These are phyloP conservation scores for Harringtonia aguacate DNA, from an alignment of 2,329 filamentous ascomycete species.

Conservation along the genomic window DNA sequence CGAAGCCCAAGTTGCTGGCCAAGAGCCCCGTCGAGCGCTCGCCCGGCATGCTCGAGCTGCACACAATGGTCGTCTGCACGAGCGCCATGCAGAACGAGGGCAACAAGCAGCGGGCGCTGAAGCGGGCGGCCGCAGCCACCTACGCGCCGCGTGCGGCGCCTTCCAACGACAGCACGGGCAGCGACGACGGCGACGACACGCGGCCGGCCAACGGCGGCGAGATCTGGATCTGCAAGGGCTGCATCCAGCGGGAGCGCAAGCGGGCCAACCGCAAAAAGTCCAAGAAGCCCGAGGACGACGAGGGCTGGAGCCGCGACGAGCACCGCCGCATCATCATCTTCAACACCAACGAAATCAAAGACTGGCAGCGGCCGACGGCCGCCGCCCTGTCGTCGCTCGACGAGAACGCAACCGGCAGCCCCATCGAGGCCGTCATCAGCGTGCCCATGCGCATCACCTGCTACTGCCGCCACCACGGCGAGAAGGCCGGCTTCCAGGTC, in stretches of 20 bases:
- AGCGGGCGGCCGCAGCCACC: conserved; percentile 36
- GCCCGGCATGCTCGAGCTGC: conserved; percentile 67
- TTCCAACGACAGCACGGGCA: conserved; percentile 17
- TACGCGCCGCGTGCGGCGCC: conserved; percentile 18
- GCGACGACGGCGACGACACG: conserved; percentile 50
- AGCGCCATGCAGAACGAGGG: conserved; percentile 75
- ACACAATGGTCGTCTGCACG: conserved; percentile 77
- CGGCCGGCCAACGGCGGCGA: conserved; percentile 84
- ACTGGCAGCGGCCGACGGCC: conserved; percentile 56
- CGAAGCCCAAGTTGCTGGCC: conserved; percentile 81
- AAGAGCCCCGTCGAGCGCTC: conserved; percentile 57
- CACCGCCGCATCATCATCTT: conserved; percentile 78
- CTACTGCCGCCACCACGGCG: conserved; percentile 90
- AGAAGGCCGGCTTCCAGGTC: conserved; percentile 84
- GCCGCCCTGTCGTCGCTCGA: conserved; percentile 15
- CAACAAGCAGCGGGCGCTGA: conserved; percentile 57
- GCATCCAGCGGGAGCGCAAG: conserved; percentile 84
- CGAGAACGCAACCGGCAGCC: conserved; percentile 19
- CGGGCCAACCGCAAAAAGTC: conserved; percentile 85
- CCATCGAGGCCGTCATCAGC: conserved; percentile 43
- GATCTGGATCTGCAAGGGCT: conserved; percentile 84
- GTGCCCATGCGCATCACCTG: conserved; percentile 93
- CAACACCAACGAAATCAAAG: conserved; percentile 78
- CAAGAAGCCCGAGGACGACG: conserved; percentile 86
- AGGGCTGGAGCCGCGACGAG: conserved; percentile 74